phyloP scores from a whole-genome alignment of 208 protist genomes.

The Leishmania aethiopica region DNA sequence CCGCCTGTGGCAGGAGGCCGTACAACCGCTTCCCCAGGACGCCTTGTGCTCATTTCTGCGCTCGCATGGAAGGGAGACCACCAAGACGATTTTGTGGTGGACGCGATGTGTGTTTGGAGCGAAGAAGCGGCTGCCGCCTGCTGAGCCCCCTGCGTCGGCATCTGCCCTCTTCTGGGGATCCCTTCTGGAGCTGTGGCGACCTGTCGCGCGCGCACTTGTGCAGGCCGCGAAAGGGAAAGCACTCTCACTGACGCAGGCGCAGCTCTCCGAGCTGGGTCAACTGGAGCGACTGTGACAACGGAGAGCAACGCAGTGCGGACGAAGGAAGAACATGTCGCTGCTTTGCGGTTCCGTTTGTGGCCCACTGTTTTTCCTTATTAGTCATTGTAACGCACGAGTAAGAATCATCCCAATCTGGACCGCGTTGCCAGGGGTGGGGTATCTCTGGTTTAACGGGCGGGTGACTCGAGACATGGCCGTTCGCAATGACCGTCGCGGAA shows the following conservation, averaged over 20 bases:
- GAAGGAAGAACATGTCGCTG: background rate
- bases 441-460: background rate
- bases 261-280: conserved; percentile 11
- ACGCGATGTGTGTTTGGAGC: conserved; percentile 7
- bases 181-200: conserved; percentile 24
- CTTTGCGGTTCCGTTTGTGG: background rate
- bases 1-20: conserved; percentile 19
- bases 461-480: background rate
- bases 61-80: conserved; percentile 16
- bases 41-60: conserved; percentile 3
- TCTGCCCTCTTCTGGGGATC: conserved; percentile 8
- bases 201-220: conserved; percentile 12
- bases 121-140: background rate
- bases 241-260: conserved; percentile 7
- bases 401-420: background rate
- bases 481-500: background rate
- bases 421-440: background rate
- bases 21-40: conserved; percentile 11
- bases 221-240: conserved; percentile 9
- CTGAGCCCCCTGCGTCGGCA: background rate
- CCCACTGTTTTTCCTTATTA: background rate
- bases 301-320: background rate
- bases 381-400: background rate
- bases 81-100: conserved; percentile 23
- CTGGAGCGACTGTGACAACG: conserved; percentile 5